These are phyloP conservation scores for Ceratopteris richardii DNA, from an alignment of 75 land plant species.

Conservation along the genomic window DNA sequence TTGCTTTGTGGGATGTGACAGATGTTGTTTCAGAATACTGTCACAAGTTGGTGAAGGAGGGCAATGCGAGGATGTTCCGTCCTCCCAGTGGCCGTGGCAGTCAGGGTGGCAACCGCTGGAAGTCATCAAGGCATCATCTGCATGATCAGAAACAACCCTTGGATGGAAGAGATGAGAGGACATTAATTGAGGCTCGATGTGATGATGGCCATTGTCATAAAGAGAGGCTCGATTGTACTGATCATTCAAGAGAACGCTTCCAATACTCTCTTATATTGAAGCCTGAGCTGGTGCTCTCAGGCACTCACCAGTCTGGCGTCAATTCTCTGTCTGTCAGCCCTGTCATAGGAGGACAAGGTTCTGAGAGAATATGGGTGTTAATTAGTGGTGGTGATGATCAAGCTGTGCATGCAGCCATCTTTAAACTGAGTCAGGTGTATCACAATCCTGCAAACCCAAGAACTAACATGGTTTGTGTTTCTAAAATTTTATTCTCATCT, in stretches of 20 bases:
- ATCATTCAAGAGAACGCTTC: background rate
- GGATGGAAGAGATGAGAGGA: background rate
- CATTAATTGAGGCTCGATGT: background rate
- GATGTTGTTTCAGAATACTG: constrained; percentile 45
- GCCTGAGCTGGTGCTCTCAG: constrained; percentile 42
- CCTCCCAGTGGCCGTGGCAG: constrained; percentile 96
- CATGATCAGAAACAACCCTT: constrained; percentile 4
- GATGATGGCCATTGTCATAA: background rate
- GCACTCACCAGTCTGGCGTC: constrained; percentile 89
- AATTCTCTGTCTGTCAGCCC: constrained; percentile 66
- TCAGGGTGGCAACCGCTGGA: constrained; percentile 79
- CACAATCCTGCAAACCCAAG: background rate
- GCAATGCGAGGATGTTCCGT: constrained; percentile 43
- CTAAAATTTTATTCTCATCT: constrained; percentile 28
- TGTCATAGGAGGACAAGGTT: constrained; percentile 1
- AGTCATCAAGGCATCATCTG: constrained; percentile 19
- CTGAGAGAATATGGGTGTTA: constrained; percentile 20
- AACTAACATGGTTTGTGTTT: constrained; percentile 19
- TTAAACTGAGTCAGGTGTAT: constrained; percentile 7
- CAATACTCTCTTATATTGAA: background rate
- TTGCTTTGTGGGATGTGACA: constrained; percentile 89
- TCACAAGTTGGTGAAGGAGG: constrained; percentile 20
- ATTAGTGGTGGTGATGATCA: constrained; percentile 99
- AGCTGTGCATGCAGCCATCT: constrained; percentile 43
- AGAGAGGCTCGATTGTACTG: background rate